Evolutionary conservation across 2,329 filamentous ascomycete species (phyloP), one percentile per base, ranked within the genome.

Genomic region (Sclerotinia subarctica): DNA sequence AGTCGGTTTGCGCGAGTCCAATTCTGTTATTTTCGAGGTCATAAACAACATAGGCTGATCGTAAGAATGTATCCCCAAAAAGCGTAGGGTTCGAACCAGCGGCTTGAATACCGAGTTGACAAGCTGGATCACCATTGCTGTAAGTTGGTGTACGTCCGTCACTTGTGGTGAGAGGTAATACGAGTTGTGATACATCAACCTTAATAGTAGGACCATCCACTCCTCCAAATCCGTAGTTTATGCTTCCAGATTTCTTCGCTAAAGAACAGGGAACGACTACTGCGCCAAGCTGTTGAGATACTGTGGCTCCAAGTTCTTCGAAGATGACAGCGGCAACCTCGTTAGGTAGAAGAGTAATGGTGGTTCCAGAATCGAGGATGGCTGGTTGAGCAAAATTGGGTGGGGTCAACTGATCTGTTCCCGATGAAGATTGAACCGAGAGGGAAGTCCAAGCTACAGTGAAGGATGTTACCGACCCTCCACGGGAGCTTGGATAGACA

Each of bases 281-380:
- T 56, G 82, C 80, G 11, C 80, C 81, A 4, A 79, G 73, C 38
- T 78, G 73, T 1, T 75, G 52, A 51, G 82, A 79, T 56, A 81
- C 82, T 38, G 81, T 78, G 42, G 84, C 82, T 66, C 80, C 81
- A 10, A 87, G 69, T 73, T 80, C 75, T 64, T 77, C 68, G 74
- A 79, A 80, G 46, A 88, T 78, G 44, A 77, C 72, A 38, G 78
- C 70, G 68, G 86, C 83, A 69, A 90, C 77, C 44, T 80, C 74
- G 69, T 85, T 79, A 3, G 90, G 90, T 2, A 93, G 82, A 70
- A 89, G 86, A 77, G 85, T 89, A 67, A 91, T 80, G 53, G 86
- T 90, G 70, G 86, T 89, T 68, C 90, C 90, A 19, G 86, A 88
- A 78, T 91, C 88, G 35, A 91, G 82, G 62, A 88, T 82, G 42